Evolutionary conservation across 176 grass and related monocot genomes (phyloP), one percentile per base, ranked within the genome.

Genomic region (Zizania latifolia): DNA sequence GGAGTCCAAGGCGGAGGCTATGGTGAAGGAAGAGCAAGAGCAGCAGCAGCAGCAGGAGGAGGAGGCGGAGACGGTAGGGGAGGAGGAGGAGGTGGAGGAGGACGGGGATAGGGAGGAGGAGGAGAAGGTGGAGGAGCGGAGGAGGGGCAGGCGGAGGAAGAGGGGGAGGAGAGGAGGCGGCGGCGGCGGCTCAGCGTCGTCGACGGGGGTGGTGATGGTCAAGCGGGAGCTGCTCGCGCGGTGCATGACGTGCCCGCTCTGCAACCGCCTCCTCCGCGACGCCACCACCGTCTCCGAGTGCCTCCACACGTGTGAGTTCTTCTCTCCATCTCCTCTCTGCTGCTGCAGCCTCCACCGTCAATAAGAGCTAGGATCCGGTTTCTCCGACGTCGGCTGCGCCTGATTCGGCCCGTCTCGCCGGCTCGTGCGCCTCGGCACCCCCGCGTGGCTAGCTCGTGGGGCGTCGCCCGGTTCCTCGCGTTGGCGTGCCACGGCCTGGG

Each of bases 261-360:
- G 82, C 87, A 40, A 58, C 73, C 83, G 77, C 87, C 87, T 88
- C 75, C 85, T 93, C 65, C 82, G 91, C 76, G 82, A 93, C 75
- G 91, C 91, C 53, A 93, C 91, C 85, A 93, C 91, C 75, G 70
- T 93, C 69, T 90, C 85, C 65, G 87, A 93, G 85, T 93, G 91
- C 75, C 91, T 93, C 44, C 91, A 90, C 88, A 93, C 87, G 2
- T 93, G 91, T 93, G 64, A 90, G 85, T 62, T 3, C 5, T 4
- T 4, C 7, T 16, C 16, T 19, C 0, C 32, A 1, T 6, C 30
- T 7, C 4, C 2, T 17, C 29, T 6, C 4, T 16, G 3, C 13
- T 10, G 5, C 3, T 1, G 2, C 64, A 12, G 11, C 77, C 6
- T 0, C 74, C 8, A 5, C 28, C 33, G 37, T 7, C 28, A 3